These are phyloP conservation scores for Lachnellula hyalina DNA, from an alignment of 2,329 filamentous ascomycete genomes.

Conservation along the genomic window DNA sequence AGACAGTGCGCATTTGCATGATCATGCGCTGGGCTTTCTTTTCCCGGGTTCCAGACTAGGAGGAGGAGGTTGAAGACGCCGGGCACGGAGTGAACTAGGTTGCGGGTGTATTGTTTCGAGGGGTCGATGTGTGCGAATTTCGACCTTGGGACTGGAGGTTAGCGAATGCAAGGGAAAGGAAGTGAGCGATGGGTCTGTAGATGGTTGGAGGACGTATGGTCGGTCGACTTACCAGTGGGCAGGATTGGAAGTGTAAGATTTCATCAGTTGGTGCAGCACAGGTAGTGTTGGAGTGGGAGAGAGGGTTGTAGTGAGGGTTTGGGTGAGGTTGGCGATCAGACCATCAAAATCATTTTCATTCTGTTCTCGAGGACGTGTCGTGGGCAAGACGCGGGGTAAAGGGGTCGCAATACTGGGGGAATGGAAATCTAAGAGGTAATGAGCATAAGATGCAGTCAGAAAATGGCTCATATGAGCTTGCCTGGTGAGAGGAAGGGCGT, in stretches of 20 bases:
- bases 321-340: constrained; percentile 12
- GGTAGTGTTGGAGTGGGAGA: constrained; percentile 13
- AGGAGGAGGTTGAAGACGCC: constrained; percentile 62
- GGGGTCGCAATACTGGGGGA: not conserved
- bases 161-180: not conserved
- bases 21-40: constrained; percentile 81
- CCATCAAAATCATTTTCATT: constrained; percentile 7
- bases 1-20: constrained; percentile 85
- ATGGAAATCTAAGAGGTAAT: not conserved
- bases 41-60: constrained; percentile 83
- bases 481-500: not conserved
- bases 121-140: constrained; percentile 67
- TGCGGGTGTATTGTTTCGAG: constrained; percentile 72
- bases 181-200: not conserved
- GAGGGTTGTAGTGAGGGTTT: constrained; percentile 3
- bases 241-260: constrained; percentile 18
- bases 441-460: not conserved
- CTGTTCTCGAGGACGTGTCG: not conserved
- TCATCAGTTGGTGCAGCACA: constrained; percentile 15
- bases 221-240: constrained; percentile 50
- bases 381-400: not conserved
- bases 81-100: constrained; percentile 84
- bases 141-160: constrained; percentile 12
- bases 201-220: no score
- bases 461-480: not conserved